Evolutionary conservation across 169 alveolate genomes (phyloP).

Genomic region (Plasmodium vinckei): DNA sequence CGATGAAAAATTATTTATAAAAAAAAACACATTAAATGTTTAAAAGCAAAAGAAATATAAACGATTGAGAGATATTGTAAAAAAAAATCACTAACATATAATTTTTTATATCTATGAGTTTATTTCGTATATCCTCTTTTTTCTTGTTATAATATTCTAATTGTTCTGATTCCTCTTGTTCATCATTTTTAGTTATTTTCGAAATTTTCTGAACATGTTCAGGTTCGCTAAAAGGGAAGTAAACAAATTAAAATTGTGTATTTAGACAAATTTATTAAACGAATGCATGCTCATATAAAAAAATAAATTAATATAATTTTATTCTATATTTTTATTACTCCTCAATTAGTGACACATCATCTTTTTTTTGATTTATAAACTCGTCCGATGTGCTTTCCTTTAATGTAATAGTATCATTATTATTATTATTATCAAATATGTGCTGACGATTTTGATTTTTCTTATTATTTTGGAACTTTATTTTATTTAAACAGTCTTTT

Average conservation of each 20-base stretch:
- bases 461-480: slow-evolving; percentile 3
- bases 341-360: no score
- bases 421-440: neutral
- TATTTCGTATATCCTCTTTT: slow-evolving; percentile 31
- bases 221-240: slow-evolving; percentile 13
- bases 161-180: slow-evolving; percentile 2
- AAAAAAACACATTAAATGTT: neutral
- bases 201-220: slow-evolving; percentile 10
- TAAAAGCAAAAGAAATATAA: neutral
- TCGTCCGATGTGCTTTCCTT: neutral
- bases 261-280: neutral
- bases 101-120: slow-evolving; percentile 22
- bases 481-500: slow-evolving; percentile 30
- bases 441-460: neutral
- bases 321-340: no score
- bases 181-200: neutral
- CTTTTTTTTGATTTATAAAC: neutral
- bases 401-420: neutral
- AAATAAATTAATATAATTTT: no score
- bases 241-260: neutral
- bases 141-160: slow-evolving; percentile 31
- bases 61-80: neutral
- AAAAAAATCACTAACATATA: slow-evolving; percentile 29
- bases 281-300: neutral
- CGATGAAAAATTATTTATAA: neutral